Conservation (phyloP, 306 rosid genomes). For the Vachellia collinsii region DNA sequence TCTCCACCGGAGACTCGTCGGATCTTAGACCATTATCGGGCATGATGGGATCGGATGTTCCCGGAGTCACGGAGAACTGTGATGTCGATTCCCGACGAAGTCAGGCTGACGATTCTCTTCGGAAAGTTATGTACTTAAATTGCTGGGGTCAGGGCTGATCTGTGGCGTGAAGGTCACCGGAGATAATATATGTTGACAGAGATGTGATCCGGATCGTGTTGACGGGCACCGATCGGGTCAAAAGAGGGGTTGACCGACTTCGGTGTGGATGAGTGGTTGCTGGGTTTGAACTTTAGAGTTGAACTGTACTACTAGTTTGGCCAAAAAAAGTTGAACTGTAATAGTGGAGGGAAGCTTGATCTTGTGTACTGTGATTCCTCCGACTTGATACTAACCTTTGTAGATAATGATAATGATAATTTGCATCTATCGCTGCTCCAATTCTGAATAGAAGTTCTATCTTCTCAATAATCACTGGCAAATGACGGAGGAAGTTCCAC, state of each 20-base stretch:
- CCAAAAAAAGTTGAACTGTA: background rate
- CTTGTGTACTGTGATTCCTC: constrained; percentile 37
- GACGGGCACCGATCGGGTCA: background rate
- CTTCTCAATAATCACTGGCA: too few species aligned
- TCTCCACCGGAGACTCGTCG: constrained; percentile 42
- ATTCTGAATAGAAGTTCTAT: too few species aligned
- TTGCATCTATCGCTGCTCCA: too few species aligned
- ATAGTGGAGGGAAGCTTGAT: background rate
- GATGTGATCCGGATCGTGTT: background rate
- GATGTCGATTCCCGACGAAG: constrained; percentile 45
- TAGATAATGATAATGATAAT: too few species aligned
- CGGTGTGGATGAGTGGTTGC: background rate
- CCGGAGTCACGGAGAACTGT: constrained; percentile 36
- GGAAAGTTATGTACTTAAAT: constrained; percentile 84
- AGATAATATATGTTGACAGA: background rate
- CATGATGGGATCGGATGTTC: constrained; percentile 46
- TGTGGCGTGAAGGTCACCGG: constrained; percentile 28
- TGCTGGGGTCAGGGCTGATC: constrained; percentile 91
- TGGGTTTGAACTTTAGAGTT: background rate
- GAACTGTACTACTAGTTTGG: background rate
- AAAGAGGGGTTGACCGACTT: constrained; percentile 33
- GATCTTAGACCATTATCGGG: constrained; percentile 47
- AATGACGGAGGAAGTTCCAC: too few species aligned
- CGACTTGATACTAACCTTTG: too few species aligned
- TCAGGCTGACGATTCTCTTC: constrained; percentile 76